phyloP scores from a whole-genome alignment of 1,139 yeast species.

The Yamadazyma mexicana region DNA sequence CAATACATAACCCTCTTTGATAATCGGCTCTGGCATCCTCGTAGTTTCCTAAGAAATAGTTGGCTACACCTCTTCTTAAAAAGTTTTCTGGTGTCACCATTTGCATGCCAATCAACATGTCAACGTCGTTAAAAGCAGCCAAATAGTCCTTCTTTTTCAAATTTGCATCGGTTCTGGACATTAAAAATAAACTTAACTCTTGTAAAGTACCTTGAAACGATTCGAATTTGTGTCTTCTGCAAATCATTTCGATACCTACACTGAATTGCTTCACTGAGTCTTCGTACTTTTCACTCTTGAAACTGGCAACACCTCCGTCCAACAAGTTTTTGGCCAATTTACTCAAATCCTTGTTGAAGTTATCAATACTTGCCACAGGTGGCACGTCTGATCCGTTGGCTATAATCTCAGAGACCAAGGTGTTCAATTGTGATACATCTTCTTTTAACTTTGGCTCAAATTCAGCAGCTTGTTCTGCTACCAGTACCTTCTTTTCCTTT shows the following conservation, averaged over 20 bases:
- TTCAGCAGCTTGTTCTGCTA: conserved; percentile 23
- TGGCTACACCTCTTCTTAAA: conserved; percentile 77
- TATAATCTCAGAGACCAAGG: conserved; percentile 58
- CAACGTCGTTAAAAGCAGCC: conserved; percentile 81
- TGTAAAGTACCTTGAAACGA: conserved; percentile 76
- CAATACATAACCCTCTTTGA: conserved; percentile 73
- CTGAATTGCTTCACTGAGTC: conserved; percentile 77
- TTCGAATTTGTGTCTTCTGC: conserved; percentile 84
- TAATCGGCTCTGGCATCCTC: conserved; percentile 73
- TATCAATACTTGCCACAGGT: conserved; percentile 58
- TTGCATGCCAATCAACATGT: conserved; percentile 63
- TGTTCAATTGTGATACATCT: conserved; percentile 65
- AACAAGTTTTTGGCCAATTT: conserved; percentile 72
- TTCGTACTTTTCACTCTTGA: conserved; percentile 58
- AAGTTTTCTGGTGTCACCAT: conserved; percentile 76
- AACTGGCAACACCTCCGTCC: conserved; percentile 66
- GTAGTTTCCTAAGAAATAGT: conserved; percentile 66
- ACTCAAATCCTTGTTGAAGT: conserved; percentile 57
- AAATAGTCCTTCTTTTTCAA: conserved; percentile 63
- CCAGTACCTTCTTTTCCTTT: conserved; percentile 26
- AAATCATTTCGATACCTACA: conserved; percentile 79
- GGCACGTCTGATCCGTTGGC: conserved; percentile 66
- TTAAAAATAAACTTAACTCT: conserved; percentile 70
- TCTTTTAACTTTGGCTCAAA: conserved; percentile 32
- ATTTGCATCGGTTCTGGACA: conserved; percentile 82